These are phyloP conservation scores for Verticillium klebahnii DNA, from an alignment of 2,329 filamentous ascomycete species.

Conservation along the genomic window DNA sequence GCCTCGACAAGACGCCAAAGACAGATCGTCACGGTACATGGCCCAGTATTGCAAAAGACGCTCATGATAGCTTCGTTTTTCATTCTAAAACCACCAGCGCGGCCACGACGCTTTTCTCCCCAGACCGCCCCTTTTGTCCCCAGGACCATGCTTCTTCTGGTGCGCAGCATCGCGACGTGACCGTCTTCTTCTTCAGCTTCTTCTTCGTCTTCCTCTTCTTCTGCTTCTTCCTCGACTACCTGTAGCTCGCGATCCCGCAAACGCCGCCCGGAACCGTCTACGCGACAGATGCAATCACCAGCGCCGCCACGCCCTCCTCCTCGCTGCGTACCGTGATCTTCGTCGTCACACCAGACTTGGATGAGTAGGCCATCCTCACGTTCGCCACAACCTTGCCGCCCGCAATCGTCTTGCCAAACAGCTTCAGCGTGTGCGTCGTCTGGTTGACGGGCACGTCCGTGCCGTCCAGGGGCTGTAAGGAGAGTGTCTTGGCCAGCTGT, in stretches of 20 bases:
- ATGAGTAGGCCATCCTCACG: constrained; percentile 89
- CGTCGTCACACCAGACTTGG: constrained; percentile 89
- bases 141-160: neutral
- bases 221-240: neutral
- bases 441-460: constrained; percentile 85
- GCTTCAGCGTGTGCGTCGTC: constrained; percentile 89
- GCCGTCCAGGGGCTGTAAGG: constrained; percentile 88
- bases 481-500: constrained; percentile 79
- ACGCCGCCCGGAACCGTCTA: constrained; percentile 36
- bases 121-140: neutral
- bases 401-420: constrained; percentile 90
- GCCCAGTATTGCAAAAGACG: neutral
- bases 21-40: too few species aligned
- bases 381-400: constrained; percentile 85
- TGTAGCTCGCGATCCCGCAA: constrained; percentile 2
- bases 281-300: constrained; percentile 80
- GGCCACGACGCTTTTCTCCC: neutral
- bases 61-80: constrained; percentile 2
- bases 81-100: neutral
- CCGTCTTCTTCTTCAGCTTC: neutral
- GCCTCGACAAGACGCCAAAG: too few species aligned
- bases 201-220: neutral
- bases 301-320: constrained; percentile 81
- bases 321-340: constrained; percentile 92
- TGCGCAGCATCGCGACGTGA: neutral